Percentiles rank a stretch among this genome's conserved stretches.
Evolutionary conservation across 108 stramenopile species (phyloP).

Genomic region (Conticribra weissflogii): DNA sequence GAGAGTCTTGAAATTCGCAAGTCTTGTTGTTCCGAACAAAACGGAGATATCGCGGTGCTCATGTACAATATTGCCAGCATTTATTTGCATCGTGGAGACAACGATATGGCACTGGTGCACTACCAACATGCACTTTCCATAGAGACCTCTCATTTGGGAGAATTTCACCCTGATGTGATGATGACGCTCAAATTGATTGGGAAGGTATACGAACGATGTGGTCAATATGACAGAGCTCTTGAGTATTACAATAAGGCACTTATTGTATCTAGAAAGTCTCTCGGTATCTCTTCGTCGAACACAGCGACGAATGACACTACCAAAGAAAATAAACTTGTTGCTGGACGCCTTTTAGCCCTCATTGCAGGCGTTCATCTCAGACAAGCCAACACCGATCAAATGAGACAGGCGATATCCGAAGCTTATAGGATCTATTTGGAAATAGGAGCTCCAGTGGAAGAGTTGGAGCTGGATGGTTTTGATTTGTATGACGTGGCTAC

Average conservation of each 20-base stretch:
- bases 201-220: constrained; percentile 56
- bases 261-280: constrained; percentile 34
- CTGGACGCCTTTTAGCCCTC: background rate
- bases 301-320: background rate
- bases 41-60: background rate
- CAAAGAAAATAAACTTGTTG: constrained; percentile 3
- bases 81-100: constrained; percentile 56
- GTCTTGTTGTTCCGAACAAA: background rate
- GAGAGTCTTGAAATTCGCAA: background rate
- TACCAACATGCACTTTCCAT: constrained; percentile 58
- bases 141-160: constrained; percentile 44
- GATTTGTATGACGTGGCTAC: background rate
- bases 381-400: background rate
- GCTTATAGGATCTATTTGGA: background rate
- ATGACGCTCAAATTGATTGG: constrained; percentile 66
- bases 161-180: constrained; percentile 54
- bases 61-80: constrained; percentile 70
- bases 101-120: constrained; percentile 51
- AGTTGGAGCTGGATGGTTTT: background rate
- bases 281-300: background rate
- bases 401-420: background rate
- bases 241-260: constrained; percentile 49
- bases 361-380: constrained; percentile 59
- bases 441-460: background rate
- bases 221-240: constrained; percentile 52